Evolutionary conservation across 371 early-diverging fungal species (phyloP).

Genomic region (Haplosporangium sp.): DNA sequence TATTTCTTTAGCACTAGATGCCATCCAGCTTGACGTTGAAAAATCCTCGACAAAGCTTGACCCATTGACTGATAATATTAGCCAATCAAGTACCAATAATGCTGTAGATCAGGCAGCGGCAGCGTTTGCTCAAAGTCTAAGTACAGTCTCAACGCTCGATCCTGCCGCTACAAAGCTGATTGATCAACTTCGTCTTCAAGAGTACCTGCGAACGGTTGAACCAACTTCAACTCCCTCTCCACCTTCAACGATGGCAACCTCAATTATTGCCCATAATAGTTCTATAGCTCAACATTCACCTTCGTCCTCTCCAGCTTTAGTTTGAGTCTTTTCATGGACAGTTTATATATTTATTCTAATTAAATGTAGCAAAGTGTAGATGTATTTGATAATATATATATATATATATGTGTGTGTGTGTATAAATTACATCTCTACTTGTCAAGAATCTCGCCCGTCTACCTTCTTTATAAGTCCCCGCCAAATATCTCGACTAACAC

Average conservation of each 20-base stretch:
- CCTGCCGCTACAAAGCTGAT: conserved; percentile 24
- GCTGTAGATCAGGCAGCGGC: conserved; percentile 9
- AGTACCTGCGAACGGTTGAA: conserved; percentile 9
- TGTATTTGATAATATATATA: not conserved
- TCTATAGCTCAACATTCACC: not conserved
- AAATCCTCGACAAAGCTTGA: not conserved
- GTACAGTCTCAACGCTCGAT: conserved; percentile 20
- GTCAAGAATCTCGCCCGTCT: conserved; percentile 26
- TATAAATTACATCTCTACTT: too few relatives aligned
- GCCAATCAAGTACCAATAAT: not conserved
- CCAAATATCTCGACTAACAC: conserved; percentile 54
- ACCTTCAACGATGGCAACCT: conserved; percentile 1
- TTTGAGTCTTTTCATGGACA: not conserved
- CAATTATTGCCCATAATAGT: not conserved
- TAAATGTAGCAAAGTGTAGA: not conserved
- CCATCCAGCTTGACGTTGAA: not conserved
- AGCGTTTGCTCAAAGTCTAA: conserved; percentile 25
- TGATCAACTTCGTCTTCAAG: conserved; percentile 23
- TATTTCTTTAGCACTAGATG: not conserved
- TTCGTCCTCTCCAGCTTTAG: not conserved
- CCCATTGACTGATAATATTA: not conserved
- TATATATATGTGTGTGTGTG: too few relatives aligned
- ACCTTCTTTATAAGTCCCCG: conserved; percentile 50
- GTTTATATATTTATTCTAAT: not conserved
- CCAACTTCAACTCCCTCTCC: conserved; percentile 1